These are phyloP conservation scores for Aspergillus wentii DNA, from an alignment of 495 filamentous ascomycete species.

Conservation along the genomic window DNA sequence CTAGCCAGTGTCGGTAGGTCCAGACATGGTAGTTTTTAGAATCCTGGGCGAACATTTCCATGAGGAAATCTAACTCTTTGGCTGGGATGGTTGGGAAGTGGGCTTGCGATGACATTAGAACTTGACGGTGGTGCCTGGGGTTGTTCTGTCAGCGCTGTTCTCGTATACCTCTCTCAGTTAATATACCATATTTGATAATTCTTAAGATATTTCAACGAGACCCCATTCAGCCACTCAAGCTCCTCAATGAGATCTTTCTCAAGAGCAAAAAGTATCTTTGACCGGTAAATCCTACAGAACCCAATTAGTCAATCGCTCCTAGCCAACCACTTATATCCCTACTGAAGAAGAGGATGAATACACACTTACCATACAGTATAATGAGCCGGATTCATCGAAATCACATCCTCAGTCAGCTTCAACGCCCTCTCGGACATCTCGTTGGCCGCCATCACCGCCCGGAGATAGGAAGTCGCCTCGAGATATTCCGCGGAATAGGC, in stretches of 20 bases:
- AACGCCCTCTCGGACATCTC: constrained; percentile 77
- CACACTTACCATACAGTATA: constrained; percentile 84
- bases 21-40: constrained; percentile 98
- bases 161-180: neutral
- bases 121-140: constrained; percentile 79
- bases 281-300: constrained; percentile 70
- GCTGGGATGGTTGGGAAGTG: constrained; percentile 52
- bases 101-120: constrained; percentile 58
- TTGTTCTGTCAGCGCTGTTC: neutral
- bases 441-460: constrained; percentile 85
- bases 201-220: constrained; percentile 80
- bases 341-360: neutral
- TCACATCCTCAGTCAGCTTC: constrained; percentile 81
- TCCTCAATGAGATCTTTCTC: constrained; percentile 64
- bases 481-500: constrained; percentile 81
- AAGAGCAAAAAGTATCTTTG: constrained; percentile 65
- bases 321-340: too few relatives aligned
- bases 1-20: constrained; percentile 92
- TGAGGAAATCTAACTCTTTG: constrained; percentile 70
- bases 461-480: constrained; percentile 84
- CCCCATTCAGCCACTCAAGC: constrained; percentile 75
- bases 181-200: constrained; percentile 93
- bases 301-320: constrained; percentile 2
- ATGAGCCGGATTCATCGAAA: constrained; percentile 88
- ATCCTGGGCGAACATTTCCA: constrained; percentile 76